These are phyloP conservation scores for Solanum chmielewskii DNA, from an alignment of 257 asterid species.

Conservation along the genomic window DNA sequence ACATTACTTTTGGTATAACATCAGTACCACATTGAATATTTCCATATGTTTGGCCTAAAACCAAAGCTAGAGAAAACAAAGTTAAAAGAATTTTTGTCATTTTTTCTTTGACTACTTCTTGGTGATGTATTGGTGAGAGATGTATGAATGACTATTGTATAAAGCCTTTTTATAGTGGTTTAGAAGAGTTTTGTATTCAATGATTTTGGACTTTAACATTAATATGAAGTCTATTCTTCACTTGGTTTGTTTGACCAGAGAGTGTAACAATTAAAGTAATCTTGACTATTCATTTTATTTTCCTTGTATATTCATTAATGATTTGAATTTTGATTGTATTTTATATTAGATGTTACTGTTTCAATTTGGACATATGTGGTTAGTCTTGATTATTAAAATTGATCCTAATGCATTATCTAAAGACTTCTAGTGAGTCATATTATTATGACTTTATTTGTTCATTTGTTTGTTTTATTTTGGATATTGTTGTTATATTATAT, in stretches of 20 bases:
- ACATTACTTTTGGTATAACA: not conserved
- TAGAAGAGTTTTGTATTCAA: not conserved
- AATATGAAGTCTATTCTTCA: not conserved
- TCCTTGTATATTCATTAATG: too few species aligned
- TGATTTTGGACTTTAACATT: not conserved
- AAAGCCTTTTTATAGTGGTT: not conserved
- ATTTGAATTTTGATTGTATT: too few species aligned
- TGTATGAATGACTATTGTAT: not conserved
- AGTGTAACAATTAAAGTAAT: not conserved
- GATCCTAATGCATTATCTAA: too few species aligned
- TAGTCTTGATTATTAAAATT: too few species aligned
- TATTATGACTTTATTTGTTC: too few species aligned
- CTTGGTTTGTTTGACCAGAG: not conserved
- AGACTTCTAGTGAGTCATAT: too few species aligned
- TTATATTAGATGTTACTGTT: too few species aligned
- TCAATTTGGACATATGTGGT: too few species aligned
- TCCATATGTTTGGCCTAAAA: not conserved
- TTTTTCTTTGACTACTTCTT: not conserved
- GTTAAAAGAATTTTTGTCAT: not conserved
- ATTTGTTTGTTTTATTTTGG: too few species aligned
- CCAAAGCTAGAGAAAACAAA: not conserved
- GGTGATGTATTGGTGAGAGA: not conserved
- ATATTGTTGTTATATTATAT: too few species aligned
- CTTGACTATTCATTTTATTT: not conserved
- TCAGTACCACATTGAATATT: not conserved